Evolutionary conservation across 768 basidiomycete species (phyloP).

Genomic region (Cystoderma amianthinum): DNA sequence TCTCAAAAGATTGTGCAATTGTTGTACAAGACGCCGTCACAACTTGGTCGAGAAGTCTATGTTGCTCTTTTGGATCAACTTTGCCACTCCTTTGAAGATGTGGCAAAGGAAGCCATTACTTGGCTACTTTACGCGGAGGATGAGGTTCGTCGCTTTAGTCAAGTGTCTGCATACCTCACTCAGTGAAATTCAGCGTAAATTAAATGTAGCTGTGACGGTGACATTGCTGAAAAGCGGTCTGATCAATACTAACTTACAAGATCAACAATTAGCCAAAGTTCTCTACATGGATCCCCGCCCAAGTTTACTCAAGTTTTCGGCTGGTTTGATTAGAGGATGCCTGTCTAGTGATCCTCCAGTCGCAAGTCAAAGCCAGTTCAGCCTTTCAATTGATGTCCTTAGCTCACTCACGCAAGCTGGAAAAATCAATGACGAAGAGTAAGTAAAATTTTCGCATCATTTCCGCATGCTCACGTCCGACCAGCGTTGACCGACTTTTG

Average conservation of each 20-base stretch:
- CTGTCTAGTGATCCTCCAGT: slow-evolving; percentile 75
- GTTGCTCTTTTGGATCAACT: slow-evolving; percentile 84
- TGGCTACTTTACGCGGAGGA: slow-evolving; percentile 98
- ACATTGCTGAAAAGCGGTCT: slow-evolving; percentile 82
- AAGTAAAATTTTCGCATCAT: slow-evolving; percentile 25
- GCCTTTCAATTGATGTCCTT: slow-evolving; percentile 75
- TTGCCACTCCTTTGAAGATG: slow-evolving; percentile 85
- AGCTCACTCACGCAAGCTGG: slow-evolving; percentile 64
- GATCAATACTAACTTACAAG: slow-evolving; percentile 69
- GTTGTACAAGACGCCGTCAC: slow-evolving; percentile 81
- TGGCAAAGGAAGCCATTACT: slow-evolving; percentile 92
- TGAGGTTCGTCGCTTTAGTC: slow-evolving; percentile 48
- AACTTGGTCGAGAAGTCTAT: slow-evolving; percentile 89
- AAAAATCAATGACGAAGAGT: slow-evolving; percentile 88
- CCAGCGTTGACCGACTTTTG: slow-evolving; percentile 63
- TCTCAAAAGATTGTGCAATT: slow-evolving; percentile 97
- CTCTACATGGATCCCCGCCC: slow-evolving; percentile 74
- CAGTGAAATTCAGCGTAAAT: slow-evolving; percentile 66
- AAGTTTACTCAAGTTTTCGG: slow-evolving; percentile 72
- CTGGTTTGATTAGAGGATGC: slow-evolving; percentile 82
- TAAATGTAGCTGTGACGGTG: slow-evolving; percentile 90
- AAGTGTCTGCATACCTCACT: slow-evolving; percentile 3
- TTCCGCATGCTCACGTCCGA: slow-evolving; percentile 2
- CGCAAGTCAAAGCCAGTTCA: slow-evolving; percentile 74
- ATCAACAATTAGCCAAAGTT: slow-evolving; percentile 86